phyloP scores from a whole-genome alignment of 495 filamentous ascomycete species.

The Pyrenula aspistea region DNA sequence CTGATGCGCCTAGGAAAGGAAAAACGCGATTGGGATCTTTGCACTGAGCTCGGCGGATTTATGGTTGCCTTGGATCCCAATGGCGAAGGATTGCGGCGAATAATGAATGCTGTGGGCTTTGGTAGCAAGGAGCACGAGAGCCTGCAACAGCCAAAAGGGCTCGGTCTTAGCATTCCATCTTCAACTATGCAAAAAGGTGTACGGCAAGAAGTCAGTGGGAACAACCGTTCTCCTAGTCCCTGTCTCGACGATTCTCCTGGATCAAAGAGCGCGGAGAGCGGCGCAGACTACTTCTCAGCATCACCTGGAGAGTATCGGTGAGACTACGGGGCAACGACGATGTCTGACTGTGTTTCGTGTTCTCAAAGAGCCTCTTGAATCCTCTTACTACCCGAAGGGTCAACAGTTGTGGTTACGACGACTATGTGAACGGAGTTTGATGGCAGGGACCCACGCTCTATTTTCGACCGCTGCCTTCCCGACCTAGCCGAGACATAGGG shows the following conservation, averaged over 20 bases:
- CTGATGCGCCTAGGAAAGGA: constrained; percentile 71
- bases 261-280: not conserved
- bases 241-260: no score
- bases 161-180: not conserved
- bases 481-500: not conserved
- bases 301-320: not conserved
- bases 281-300: not conserved
- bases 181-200: not conserved
- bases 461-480: no score
- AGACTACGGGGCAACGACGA: no score
- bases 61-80: constrained; percentile 82
- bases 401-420: no score
- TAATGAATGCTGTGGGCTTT: constrained; percentile 56
- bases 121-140: not conserved
- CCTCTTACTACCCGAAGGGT: no score
- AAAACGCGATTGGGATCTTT: constrained; percentile 90
- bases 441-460: no score
- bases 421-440: no score
- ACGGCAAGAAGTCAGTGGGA: not conserved
- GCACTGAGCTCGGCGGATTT: constrained; percentile 88
- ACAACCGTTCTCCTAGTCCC: no score
- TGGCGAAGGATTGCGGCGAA: constrained; percentile 68
- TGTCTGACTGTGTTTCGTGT: no score
- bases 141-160: not conserved
- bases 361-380: no score